Evolutionary conservation across 139 green algal species (phyloP).

Genomic region (Medakamo hakoo): DNA sequence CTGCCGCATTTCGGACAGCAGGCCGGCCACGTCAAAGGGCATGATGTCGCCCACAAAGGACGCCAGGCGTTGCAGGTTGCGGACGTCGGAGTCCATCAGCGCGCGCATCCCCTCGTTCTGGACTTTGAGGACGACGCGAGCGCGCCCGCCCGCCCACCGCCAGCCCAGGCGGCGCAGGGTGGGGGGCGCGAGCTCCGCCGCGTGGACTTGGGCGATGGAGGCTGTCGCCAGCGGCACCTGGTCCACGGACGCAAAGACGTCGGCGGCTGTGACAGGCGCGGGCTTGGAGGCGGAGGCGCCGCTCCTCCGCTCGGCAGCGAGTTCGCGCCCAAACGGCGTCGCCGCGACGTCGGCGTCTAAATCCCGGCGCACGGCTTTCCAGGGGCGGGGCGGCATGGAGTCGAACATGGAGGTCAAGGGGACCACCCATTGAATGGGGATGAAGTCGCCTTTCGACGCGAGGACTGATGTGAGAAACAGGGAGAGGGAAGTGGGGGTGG

Average conservation of each 20-base stretch:
- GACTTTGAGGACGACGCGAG: conserved; percentile 3
- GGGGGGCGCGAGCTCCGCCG: neutral
- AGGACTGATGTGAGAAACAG: conserved; percentile 3
- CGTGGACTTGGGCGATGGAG: conserved; percentile 9
- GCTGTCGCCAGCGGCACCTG: conserved; percentile 1
- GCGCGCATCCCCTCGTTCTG: conserved; percentile 1
- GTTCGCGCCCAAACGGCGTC: conserved; percentile 6
- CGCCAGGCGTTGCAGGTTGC: conserved; percentile 1
- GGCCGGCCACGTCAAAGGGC: neutral
- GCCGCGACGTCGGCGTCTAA: neutral
- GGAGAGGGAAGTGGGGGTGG: no score
- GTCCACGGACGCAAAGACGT: neutral
- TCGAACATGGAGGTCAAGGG: conserved; percentile 8
- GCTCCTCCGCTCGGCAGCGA: conserved; percentile 3
- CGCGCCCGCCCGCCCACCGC: neutral
- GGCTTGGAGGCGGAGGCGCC: neutral
- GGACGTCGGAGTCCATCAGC: conserved; percentile 7
- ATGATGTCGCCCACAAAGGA: neutral
- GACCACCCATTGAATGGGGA: conserved; percentile 3
- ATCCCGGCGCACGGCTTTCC: conserved; percentile 7
- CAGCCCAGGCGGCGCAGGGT: neutral
- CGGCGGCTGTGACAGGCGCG: neutral
- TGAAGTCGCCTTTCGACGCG: conserved; percentile 10
- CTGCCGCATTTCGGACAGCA: conserved; percentile 7
- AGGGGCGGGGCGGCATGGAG: conserved; percentile 9